Evolutionary conservation across 495 filamentous ascomycete genomes (phyloP).

Genomic region (Polyplosphaeria fusca): DNA sequence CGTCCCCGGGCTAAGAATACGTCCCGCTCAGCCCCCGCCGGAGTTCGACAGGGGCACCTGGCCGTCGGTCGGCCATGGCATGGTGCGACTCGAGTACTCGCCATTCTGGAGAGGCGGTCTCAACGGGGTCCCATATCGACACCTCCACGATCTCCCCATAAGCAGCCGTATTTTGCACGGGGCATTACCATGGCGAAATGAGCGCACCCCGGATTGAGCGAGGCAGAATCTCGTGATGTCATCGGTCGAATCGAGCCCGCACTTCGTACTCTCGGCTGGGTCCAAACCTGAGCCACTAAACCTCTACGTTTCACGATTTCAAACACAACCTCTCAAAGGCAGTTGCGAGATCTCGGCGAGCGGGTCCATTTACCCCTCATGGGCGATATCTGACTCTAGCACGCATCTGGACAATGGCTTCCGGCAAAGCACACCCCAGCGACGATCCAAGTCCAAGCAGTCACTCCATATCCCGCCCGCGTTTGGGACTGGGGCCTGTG

Average conservation of each 20-base stretch:
- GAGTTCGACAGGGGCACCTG: no score
- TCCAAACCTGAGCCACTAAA: not conserved
- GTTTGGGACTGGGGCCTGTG: not conserved
- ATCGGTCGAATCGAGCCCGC: no score
- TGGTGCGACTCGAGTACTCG: no score
- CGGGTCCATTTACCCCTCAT: not conserved
- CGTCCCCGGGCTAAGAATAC: no score
- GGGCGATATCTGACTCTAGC: not conserved
- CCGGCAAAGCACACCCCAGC: not conserved
- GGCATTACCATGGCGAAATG: no score
- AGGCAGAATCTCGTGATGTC: slow-evolving; percentile 12
- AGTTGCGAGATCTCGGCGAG: not conserved
- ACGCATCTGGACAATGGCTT: not conserved
- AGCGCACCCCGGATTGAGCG: not conserved
- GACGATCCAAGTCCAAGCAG: not conserved
- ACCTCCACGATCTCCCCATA: no score
- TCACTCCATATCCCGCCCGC: not conserved
- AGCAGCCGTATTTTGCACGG: no score
- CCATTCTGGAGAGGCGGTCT: no score
- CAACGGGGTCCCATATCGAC: no score
- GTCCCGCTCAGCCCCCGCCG: no score
- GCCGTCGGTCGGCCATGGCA: no score
- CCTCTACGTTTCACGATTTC: not conserved
- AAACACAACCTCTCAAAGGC: not conserved
- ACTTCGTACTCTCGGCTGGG: not conserved